These are phyloP conservation scores for Cladophialophora chaetospira DNA, from an alignment of 2,329 filamentous ascomycete genomes.

Conservation along the genomic window DNA sequence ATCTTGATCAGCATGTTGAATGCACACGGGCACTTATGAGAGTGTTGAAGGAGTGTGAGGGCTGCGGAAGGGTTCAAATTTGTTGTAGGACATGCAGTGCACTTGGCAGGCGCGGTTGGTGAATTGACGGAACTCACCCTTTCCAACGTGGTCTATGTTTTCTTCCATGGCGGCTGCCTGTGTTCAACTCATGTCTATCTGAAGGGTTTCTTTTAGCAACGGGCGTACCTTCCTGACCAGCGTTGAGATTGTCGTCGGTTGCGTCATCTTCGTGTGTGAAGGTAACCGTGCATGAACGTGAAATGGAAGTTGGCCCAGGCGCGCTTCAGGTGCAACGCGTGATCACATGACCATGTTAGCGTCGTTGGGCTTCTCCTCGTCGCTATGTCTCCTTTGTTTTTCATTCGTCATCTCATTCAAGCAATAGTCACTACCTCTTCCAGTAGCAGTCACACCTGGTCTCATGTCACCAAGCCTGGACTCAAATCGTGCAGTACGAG, in stretches of 20 bases:
- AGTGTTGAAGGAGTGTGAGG: neutral
- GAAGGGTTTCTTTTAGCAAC: neutral
- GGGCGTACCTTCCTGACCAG: neutral
- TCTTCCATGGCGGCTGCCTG: neutral
- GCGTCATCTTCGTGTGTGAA: neutral
- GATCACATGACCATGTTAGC: neutral
- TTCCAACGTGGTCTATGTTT: neutral
- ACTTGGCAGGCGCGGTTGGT: no score
- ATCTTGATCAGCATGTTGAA: constrained; percentile 12
- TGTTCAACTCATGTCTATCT: neutral
- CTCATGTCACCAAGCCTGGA: no score
- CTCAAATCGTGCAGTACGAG: neutral
- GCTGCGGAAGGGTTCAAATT: no score
- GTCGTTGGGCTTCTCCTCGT: no score
- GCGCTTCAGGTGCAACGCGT: neutral
- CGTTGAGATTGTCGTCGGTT: neutral
- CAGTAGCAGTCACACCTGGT: no score
- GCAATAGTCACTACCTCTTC: neutral
- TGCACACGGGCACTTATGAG: neutral
- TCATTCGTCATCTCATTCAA: no score
- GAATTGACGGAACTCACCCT: constrained; percentile 11
- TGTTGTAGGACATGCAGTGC: no score
- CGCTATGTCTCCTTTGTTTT: no score
- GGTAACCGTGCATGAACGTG: neutral
- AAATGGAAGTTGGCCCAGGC: neutral